Evolutionary conservation across 139 green algal species (phyloP).

Genomic region (Astrephomene gubernaculifera): DNA sequence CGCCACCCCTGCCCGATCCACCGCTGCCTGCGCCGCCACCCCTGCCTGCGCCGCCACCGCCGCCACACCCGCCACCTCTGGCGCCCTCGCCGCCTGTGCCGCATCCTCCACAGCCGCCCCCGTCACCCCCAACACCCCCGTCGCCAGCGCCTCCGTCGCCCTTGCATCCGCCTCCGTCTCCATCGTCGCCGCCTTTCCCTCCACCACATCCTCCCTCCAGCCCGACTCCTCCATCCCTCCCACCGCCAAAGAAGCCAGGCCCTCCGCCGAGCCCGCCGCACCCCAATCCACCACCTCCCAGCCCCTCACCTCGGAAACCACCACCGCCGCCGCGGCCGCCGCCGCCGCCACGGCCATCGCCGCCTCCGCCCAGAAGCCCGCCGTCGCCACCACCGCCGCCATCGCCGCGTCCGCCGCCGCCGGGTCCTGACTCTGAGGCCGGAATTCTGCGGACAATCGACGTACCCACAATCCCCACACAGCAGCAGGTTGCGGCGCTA

Average conservation of each 20-base stretch:
- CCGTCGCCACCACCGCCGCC: not conserved
- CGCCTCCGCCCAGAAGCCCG: not conserved
- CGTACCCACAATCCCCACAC: constrained; percentile 9
- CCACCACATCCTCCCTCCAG: not conserved
- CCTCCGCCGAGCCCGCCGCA: not conserved
- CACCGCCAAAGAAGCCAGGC: not conserved
- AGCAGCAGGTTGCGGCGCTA: constrained; percentile 19
- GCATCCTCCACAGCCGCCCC: not conserved
- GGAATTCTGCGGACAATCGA: not conserved
- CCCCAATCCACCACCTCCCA: not conserved
- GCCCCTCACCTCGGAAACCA: not conserved
- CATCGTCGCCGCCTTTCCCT: not conserved
- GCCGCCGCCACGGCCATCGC: not conserved
- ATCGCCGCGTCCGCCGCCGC: not conserved
- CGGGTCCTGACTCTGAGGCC: not conserved
- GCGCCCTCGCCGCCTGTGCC: not conserved
- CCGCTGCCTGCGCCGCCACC: not conserved
- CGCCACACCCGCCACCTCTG: not conserved
- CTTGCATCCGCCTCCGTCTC: not conserved
- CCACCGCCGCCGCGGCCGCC: not conserved
- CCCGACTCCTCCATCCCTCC: not conserved
- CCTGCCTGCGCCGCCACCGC: not conserved
- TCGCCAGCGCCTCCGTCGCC: not conserved
- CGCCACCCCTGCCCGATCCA: not conserved
- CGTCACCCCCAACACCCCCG: not conserved